Conservation (phyloP, 2,329 filamentous ascomycete genomes). For the Scedosporium apiospermum region DNA sequence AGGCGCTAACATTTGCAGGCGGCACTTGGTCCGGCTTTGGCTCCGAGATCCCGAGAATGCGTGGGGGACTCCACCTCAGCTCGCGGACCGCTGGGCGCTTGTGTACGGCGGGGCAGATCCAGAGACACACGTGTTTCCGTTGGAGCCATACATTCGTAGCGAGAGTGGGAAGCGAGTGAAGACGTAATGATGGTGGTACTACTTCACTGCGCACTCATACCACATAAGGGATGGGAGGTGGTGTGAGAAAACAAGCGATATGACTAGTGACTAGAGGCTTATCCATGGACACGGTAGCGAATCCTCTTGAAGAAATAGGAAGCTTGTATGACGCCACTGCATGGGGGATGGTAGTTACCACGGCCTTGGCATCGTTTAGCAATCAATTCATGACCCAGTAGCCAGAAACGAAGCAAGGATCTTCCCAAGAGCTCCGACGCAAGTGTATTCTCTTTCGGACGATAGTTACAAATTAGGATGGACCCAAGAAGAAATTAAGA, state of each 20-base stretch:
- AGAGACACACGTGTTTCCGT: slow-evolving; percentile 44
- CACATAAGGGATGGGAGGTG: background rate
- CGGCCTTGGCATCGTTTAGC: background rate
- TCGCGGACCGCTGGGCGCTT: slow-evolving; percentile 38
- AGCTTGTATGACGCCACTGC: background rate
- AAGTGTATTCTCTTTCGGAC: too few species aligned
- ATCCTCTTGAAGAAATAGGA: background rate
- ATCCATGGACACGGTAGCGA: background rate
- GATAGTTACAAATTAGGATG: too few species aligned
- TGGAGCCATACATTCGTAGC: slow-evolving; percentile 31
- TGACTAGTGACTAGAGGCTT: background rate
- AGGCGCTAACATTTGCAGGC: background rate
- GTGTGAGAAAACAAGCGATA: too few species aligned
- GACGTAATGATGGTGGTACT: background rate
- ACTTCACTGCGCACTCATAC: background rate
- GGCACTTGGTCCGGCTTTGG: slow-evolving; percentile 39
- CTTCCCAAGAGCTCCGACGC: too few species aligned
- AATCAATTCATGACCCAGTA: too few species aligned
- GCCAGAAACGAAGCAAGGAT: too few species aligned
- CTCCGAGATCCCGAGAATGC: slow-evolving; percentile 38
- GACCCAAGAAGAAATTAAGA: too few species aligned
- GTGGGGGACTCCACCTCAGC: slow-evolving; percentile 34
- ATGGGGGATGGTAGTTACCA: background rate
- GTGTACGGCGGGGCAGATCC: slow-evolving; percentile 42
- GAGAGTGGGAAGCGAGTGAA: background rate